Evolutionary conservation across 179 eudicot genomes (phyloP), one percentile per base, ranked within the genome.

Genomic region (Amaranthus tricolor): DNA sequence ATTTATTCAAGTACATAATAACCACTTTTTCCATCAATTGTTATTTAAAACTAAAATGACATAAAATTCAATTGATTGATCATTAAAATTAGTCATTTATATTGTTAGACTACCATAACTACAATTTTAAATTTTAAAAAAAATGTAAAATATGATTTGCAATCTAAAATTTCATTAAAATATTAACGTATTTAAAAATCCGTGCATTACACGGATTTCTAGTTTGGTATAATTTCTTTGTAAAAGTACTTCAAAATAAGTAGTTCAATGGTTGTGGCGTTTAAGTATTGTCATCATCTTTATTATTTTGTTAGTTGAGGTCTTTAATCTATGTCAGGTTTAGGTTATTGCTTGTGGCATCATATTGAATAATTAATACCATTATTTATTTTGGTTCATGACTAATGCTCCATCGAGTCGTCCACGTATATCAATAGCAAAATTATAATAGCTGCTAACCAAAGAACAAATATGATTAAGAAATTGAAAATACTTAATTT

Each of bases 281-380:
- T 43, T 31, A 62, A 62, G 51, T 64, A 64, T 64, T 43, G 62
- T 19, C 62, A 59, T 31, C 8, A 21, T 19, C 62, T 17, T 31
- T 7, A 21, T 62, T 31, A 24, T 40, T 13, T 62, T 62, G 66
- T 40, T 62, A 59, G 62, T 59, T 59, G 12, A 59, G 62, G 7
- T 59, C 13, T 59, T 20, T 59, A 20, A 24, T 19, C 21, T 55
- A 17, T 59, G 62, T 17, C 62, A 59, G 62, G 62, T 59, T 59
- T 59, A 59, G 62, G 62, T 59, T 59, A 59, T 59, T 20, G 13
- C 43, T 59, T 59, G 62, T 59, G 62, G 62, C 62, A 59, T 9
- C 3, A 20, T 31, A 31, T 31, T 31, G 3, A 19, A 0, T 17
- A 12, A 59, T 19, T 9, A 59, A 10, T 31, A 59, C 10, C 31